These are phyloP conservation scores for Colletotrichum musae DNA, from an alignment of 2,329 filamentous ascomycete genomes.

Conservation along the genomic window DNA sequence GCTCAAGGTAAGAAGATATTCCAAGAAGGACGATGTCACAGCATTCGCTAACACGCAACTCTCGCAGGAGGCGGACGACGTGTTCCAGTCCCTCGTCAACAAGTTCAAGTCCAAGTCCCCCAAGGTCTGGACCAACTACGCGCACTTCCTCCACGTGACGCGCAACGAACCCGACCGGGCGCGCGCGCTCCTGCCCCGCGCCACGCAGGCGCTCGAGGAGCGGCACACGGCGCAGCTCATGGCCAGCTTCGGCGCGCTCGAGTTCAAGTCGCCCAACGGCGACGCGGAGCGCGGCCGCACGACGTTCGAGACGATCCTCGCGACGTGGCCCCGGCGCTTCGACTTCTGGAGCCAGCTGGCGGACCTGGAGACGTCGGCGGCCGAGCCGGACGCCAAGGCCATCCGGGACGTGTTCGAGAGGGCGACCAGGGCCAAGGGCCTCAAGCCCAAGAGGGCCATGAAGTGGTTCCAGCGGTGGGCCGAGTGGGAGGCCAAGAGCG, in stretches of 20 bases:
- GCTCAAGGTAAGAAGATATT: constrained; percentile 72
- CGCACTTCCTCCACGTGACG: constrained; percentile 88
- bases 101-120: constrained; percentile 88
- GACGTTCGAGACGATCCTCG: constrained; percentile 90
- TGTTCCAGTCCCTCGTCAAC: constrained; percentile 90
- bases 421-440: constrained; percentile 75
- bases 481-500: constrained; percentile 80
- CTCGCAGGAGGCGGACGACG: constrained; percentile 83
- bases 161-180: constrained; percentile 79
- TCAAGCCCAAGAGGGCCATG: constrained; percentile 87
- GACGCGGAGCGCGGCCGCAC: constrained; percentile 93
- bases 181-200: constrained; percentile 84
- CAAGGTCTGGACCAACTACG: constrained; percentile 94
- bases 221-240: constrained; percentile 78
- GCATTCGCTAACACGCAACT: constrained; percentile 13
- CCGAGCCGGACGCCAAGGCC: constrained; percentile 67
- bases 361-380: constrained; percentile 82
- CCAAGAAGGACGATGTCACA: background rate
- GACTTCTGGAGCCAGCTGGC: constrained; percentile 95
- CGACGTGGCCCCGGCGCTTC: constrained; percentile 88
- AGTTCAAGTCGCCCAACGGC: constrained; percentile 87
- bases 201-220: constrained; percentile 84
- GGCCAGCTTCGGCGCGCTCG: constrained; percentile 89
- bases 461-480: constrained; percentile 95
- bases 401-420: constrained; percentile 87